These are phyloP conservation scores for Magnusiomyces magnusii DNA, from an alignment of 1,139 yeast genomes.

Conservation along the genomic window DNA sequence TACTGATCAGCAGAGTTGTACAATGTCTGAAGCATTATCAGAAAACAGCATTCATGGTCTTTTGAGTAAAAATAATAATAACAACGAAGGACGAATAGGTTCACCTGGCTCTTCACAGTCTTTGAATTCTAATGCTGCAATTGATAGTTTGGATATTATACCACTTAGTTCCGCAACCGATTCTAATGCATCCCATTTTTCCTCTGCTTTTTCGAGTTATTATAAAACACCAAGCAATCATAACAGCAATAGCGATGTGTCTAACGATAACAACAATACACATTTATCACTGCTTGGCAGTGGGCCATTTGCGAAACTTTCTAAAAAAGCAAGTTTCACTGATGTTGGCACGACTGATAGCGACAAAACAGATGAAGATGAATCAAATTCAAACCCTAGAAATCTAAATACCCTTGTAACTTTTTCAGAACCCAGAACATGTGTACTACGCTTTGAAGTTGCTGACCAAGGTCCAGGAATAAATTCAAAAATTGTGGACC, in stretches of 20 bases:
- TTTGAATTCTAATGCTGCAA: too few species aligned
- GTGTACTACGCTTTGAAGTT: conserved; percentile 56
- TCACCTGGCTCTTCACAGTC: too few species aligned
- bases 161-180: neutral
- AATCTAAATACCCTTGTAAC: conserved; percentile 3
- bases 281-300: too few species aligned
- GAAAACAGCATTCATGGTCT: too few species aligned
- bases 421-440: neutral
- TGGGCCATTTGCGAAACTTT: too few species aligned
- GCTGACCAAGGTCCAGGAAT: conserved; percentile 93
- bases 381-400: too few species aligned
- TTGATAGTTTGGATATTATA: neutral
- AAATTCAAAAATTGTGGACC: conserved; percentile 65
- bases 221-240: neutral
- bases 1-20: too few species aligned
- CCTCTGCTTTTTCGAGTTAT: neutral
- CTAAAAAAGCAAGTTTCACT: neutral
- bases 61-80: too few species aligned
- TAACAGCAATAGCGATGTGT: neutral
- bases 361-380: neutral
- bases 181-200: neutral
- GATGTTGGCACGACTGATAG: neutral
- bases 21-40: too few species aligned
- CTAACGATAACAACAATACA: neutral
- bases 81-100: too few species aligned